phyloP scores from a whole-genome alignment of 2,329 filamentous ascomycete genomes.

The Penicillium sclerotiorum region DNA sequence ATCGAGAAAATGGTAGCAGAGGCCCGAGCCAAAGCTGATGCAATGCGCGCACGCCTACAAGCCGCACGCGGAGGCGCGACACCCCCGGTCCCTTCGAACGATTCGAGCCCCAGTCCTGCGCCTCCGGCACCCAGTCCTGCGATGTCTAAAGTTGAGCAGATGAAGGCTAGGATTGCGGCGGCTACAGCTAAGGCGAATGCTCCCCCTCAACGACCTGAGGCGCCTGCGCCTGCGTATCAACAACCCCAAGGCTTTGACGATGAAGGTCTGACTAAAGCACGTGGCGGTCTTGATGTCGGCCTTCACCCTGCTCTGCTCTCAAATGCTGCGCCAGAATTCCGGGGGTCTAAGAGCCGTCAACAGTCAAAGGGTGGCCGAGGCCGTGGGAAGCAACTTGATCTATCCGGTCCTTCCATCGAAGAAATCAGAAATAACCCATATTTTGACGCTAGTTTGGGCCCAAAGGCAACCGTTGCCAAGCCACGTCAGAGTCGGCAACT shows the following conservation, averaged over 20 bases:
- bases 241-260: conserved; percentile 52
- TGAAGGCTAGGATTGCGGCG: conserved; percentile 78
- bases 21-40: conserved; percentile 52
- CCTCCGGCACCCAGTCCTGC: conserved; percentile 41
- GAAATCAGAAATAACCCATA: conserved; percentile 76
- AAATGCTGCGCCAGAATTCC: conserved; percentile 50
- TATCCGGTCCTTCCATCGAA: conserved; percentile 60
- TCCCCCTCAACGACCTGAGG: conserved; percentile 48
- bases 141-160: conserved; percentile 71
- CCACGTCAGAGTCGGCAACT: conserved; percentile 73
- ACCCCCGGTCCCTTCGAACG: conserved; percentile 25
- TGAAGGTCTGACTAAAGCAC: conserved; percentile 52
- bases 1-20: conserved; percentile 52
- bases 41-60: conserved; percentile 50
- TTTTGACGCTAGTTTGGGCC: conserved; percentile 70
- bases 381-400: conserved; percentile 49
- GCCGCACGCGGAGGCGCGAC: conserved; percentile 38
- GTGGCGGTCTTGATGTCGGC: conserved; percentile 73
- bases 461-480: conserved; percentile 61
- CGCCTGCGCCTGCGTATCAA: conserved; percentile 39
- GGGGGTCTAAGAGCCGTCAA: conserved; percentile 44
- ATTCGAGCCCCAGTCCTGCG: conserved; percentile 40
- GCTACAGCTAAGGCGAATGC: conserved; percentile 60
- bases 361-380: conserved; percentile 52
- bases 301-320: conserved; percentile 73